Percentiles rank a stretch among this genome's conserved stretches.
phyloP scores from a whole-genome alignment of 495 filamentous ascomycete genomes.

The Lasiosphaeriaceae sp. region DNA sequence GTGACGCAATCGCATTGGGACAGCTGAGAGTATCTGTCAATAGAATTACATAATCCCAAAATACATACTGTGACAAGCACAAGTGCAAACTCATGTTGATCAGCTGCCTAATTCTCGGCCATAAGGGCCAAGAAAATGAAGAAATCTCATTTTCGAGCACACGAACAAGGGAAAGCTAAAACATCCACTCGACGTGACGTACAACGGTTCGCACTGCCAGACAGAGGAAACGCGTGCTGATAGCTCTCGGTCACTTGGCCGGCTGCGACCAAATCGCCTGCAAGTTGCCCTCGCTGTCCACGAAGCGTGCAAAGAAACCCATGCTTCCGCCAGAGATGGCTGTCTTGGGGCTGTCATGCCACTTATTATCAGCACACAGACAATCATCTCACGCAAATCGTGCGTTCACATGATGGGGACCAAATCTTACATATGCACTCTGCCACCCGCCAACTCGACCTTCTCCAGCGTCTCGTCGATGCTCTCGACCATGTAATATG shows the following conservation, averaged over 20 bases:
- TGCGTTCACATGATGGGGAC: neutral
- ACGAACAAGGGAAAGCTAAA: no score
- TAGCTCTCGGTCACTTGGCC: neutral
- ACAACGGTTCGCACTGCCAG: no score
- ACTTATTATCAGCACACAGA: neutral
- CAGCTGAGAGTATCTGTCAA: no score
- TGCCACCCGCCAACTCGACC: constrained; percentile 1
- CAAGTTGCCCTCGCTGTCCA: constrained; percentile 11
- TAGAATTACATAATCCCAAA: no score
- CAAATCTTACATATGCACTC: constrained; percentile 7
- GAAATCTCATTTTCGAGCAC: no score
- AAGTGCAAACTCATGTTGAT: no score
- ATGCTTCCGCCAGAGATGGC: constrained; percentile 3
- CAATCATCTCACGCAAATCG: neutral
- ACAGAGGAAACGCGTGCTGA: no score
- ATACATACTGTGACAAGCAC: no score
- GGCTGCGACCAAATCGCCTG: constrained; percentile 6
- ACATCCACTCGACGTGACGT: no score
- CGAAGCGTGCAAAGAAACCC: constrained; percentile 4
- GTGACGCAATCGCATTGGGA: no score
- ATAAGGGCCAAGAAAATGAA: no score
- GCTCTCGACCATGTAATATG: neutral
- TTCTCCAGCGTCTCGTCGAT: constrained; percentile 1
- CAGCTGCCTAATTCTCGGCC: no score
- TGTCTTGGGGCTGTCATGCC: constrained; percentile 2